These are phyloP conservation scores for Diaporthe aspalathi DNA, from an alignment of 2,329 filamentous ascomycete genomes.

Conservation along the genomic window DNA sequence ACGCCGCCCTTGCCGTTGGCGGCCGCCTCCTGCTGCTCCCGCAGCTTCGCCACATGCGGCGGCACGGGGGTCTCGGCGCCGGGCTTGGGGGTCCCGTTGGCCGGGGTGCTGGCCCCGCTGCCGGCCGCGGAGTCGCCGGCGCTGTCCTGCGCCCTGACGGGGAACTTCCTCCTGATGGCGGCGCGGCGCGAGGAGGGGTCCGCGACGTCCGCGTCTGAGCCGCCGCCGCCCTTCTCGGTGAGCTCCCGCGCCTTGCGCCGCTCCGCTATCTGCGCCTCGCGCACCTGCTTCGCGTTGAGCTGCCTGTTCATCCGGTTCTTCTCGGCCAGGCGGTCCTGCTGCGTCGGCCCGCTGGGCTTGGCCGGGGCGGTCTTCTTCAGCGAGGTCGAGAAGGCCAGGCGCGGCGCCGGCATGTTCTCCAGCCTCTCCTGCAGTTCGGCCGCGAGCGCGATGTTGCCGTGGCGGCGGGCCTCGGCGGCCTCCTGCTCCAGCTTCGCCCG, in stretches of 20 bases:
- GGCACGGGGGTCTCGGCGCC: constrained; percentile 57
- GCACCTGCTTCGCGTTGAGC: constrained; percentile 88
- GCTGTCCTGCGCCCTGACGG: constrained; percentile 69
- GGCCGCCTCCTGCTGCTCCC: constrained; percentile 57
- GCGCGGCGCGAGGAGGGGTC: constrained; percentile 72
- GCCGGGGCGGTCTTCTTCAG: constrained; percentile 66
- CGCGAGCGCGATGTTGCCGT: constrained; percentile 69
- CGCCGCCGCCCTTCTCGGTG: constrained; percentile 68
- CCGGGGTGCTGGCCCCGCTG: constrained; percentile 63
- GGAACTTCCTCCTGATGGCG: constrained; percentile 75
- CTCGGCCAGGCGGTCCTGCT: constrained; percentile 85
- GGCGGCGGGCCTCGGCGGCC: constrained; percentile 73
- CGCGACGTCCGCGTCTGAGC: constrained; percentile 65
- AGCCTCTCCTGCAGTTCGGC: constrained; percentile 69
- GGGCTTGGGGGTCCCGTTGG: constrained; percentile 63
- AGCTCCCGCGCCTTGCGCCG: constrained; percentile 70
- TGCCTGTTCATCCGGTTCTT: constrained; percentile 88
- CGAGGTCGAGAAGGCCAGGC: constrained; percentile 78
- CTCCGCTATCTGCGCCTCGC: constrained; percentile 89
- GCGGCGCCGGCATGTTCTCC: constrained; percentile 73
- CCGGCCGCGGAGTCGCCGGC: constrained; percentile 56
- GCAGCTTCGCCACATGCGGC: constrained; percentile 64
- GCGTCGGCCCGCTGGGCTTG: constrained; percentile 61
- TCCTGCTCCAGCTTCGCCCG: constrained; percentile 74
- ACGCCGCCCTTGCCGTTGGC: constrained; percentile 68